Evolutionary conservation across 2,329 filamentous ascomycete genomes (phyloP).

Genomic region (Thyridium curvatum): DNA sequence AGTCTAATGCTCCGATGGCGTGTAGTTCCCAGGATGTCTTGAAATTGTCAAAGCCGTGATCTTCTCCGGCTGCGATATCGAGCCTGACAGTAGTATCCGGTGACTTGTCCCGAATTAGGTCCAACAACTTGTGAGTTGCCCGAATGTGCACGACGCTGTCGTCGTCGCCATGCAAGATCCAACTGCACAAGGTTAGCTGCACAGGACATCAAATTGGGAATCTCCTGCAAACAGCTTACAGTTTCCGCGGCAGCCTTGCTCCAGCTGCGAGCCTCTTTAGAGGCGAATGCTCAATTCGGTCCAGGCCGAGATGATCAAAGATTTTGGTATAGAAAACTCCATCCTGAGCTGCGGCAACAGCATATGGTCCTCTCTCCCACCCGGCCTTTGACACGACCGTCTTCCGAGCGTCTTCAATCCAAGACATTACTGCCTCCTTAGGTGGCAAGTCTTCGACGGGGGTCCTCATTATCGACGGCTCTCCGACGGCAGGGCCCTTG

Average conservation of each 20-base stretch:
- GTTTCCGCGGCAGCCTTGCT: neutral
- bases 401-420: neutral
- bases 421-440: neutral
- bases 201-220: neutral
- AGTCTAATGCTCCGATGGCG: neutral
- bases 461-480: neutral
- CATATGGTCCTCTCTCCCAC: neutral
- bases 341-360: neutral
- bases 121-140: neutral
- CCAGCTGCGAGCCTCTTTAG: neutral
- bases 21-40: slow-evolving; percentile 1
- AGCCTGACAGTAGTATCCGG: neutral
- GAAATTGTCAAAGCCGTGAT: slow-evolving; percentile 1
- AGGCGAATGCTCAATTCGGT: neutral
- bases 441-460: neutral
- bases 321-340: neutral
- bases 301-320: neutral
- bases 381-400: neutral
- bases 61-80: neutral
- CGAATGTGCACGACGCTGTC: slow-evolving; percentile 1
- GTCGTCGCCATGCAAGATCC: slow-evolving; percentile 1
- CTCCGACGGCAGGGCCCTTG: neutral
- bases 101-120: neutral
- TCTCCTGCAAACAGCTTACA: neutral
- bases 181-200: neutral